phyloP scores from a whole-genome alignment of 164 flowering plant species.

The Berberis thunbergii region DNA sequence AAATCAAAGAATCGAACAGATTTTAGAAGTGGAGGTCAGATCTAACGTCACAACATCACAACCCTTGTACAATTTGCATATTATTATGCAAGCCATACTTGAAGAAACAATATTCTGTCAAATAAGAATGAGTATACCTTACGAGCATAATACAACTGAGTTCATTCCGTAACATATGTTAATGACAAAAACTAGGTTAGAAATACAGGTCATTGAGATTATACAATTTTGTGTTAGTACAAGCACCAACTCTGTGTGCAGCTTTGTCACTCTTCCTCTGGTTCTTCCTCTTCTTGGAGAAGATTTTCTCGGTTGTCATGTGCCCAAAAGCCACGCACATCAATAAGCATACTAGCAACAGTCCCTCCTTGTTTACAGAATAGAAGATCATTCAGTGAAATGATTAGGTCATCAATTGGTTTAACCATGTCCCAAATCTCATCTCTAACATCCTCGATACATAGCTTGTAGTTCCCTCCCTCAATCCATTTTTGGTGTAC shows the following conservation, averaged over 20 bases:
- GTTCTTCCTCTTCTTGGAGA: conserved; percentile 97
- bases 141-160: not conserved
- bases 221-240: conserved; percentile 11
- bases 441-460: conserved; percentile 92
- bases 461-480: conserved; percentile 94
- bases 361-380: conserved; percentile 96
- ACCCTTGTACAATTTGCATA: too few relatives aligned
- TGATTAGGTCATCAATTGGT: conserved; percentile 70
- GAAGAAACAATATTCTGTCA: too few relatives aligned
- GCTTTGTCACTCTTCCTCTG: conserved; percentile 69
- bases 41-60: too few relatives aligned
- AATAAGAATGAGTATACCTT: too few relatives aligned
- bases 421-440: conserved; percentile 99
- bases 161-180: not conserved
- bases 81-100: too few relatives aligned
- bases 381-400: conserved; percentile 68
- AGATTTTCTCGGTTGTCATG: conserved; percentile 98
- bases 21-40: too few relatives aligned
- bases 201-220: not conserved
- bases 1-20: too few relatives aligned
- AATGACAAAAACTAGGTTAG: not conserved
- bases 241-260: not conserved
- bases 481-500: conserved; percentile 99
- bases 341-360: conserved; percentile 96
- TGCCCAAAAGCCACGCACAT: conserved; percentile 98